phyloP scores from a whole-genome alignment of 2,329 filamentous ascomycete species.

The Rutstroemia sp. region DNA sequence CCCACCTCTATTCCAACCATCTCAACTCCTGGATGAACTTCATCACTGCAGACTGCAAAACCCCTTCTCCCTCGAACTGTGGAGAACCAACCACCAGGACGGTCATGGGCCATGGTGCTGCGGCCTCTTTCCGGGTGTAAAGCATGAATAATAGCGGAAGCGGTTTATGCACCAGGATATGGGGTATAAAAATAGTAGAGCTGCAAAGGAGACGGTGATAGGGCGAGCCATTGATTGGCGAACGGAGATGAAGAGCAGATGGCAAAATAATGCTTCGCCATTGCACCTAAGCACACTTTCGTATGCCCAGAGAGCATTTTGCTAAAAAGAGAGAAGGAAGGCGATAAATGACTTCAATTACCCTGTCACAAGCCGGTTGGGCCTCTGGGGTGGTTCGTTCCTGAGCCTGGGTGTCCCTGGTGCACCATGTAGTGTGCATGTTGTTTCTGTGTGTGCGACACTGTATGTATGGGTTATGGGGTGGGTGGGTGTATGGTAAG shows the following conservation, averaged over 20 bases:
- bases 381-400: too few relatives aligned
- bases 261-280: slow-evolving; percentile 13
- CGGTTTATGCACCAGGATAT: slow-evolving; percentile 11
- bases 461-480: neutral
- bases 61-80: slow-evolving; percentile 1
- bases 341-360: neutral
- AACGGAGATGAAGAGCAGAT: slow-evolving; percentile 8
- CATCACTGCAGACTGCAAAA: neutral
- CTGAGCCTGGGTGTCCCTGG: too few relatives aligned
- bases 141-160: slow-evolving; percentile 9
- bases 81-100: slow-evolving; percentile 1
- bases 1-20: slow-evolving; percentile 5
- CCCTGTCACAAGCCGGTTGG: neutral
- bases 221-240: neutral
- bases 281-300: neutral
- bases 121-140: slow-evolving; percentile 7
- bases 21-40: slow-evolving; percentile 11
- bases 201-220: neutral
- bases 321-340: neutral
- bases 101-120: neutral
- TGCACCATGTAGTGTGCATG: too few relatives aligned
- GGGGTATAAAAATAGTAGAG: slow-evolving; percentile 8
- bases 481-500: neutral
- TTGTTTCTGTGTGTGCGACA: neutral
- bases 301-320: neutral